Percentiles rank a stretch among this genome's conserved stretches.
These are phyloP conservation scores for Dactylorhiza incarnata DNA, from an alignment of 106 monocot genomes.

Conservation along the genomic window DNA sequence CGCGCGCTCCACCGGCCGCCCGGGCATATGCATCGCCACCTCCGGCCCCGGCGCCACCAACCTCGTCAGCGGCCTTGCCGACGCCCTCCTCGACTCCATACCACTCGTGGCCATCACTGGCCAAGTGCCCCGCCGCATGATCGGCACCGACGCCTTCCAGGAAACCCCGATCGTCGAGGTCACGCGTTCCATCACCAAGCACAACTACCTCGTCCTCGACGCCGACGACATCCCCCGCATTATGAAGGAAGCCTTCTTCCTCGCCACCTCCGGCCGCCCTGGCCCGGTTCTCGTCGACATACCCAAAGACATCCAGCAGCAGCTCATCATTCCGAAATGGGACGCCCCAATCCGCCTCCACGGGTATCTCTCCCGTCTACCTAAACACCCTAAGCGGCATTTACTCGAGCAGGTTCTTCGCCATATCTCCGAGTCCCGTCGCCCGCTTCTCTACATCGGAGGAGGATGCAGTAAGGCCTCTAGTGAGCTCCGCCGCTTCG, in stretches of 20 bases:
- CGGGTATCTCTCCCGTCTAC: slow-evolving; percentile 57
- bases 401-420: slow-evolving; percentile 50
- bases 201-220: no score
- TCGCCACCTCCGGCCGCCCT: slow-evolving; percentile 67
- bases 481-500: slow-evolving; percentile 51
- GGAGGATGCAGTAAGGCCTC: slow-evolving; percentile 56
- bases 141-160: no score
- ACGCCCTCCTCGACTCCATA: no score
- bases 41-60: no score
- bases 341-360: slow-evolving; percentile 28
- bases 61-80: no score
- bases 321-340: slow-evolving; percentile 58
- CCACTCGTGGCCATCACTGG: no score
- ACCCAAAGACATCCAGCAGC: slow-evolving; percentile 85
- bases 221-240: slow-evolving; percentile 70
- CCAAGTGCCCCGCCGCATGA: no score
- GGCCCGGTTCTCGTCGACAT: slow-evolving; percentile 84
- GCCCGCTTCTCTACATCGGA: slow-evolving; percentile 70
- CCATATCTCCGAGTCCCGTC: slow-evolving; percentile 39
- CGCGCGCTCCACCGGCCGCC: no score
- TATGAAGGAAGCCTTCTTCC: slow-evolving; percentile 63
- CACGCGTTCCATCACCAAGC: no score
- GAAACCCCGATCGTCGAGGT: no score
- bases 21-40: no score
- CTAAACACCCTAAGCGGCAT: slow-evolving; percentile 27